These are phyloP conservation scores for Tolypocladium pustulatum DNA, from an alignment of 2,329 filamentous ascomycete species.

Conservation along the genomic window DNA sequence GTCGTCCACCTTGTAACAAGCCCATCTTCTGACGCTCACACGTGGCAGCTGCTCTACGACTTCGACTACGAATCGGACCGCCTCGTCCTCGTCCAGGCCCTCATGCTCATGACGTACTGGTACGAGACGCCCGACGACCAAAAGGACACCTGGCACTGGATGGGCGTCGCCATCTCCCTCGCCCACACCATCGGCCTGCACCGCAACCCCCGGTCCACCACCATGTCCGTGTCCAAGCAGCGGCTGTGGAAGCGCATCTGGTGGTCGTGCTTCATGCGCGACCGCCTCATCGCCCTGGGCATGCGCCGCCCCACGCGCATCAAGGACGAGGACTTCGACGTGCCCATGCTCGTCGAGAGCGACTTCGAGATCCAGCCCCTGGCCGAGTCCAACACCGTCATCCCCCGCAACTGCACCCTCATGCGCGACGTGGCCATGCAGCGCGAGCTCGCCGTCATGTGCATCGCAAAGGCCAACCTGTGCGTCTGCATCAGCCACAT, in stretches of 20 bases:
- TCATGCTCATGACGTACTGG: slow-evolving; percentile 93
- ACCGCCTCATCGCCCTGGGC: slow-evolving; percentile 81
- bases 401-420: slow-evolving; percentile 60
- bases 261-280: slow-evolving; percentile 97
- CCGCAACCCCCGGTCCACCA: slow-evolving; percentile 68
- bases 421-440: slow-evolving; percentile 65
- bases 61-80: slow-evolving; percentile 92
- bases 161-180: slow-evolving; percentile 88
- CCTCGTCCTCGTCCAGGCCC: slow-evolving; percentile 75
- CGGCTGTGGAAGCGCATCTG: slow-evolving; percentile 91
- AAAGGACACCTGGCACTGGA: slow-evolving; percentile 98
- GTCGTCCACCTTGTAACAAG: no score
- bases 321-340: slow-evolving; percentile 87
- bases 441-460: slow-evolving; percentile 72
- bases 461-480: slow-evolving; percentile 82
- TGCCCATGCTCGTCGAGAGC: slow-evolving; percentile 73
- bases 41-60: slow-evolving; percentile 67
- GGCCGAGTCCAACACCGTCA: slow-evolving; percentile 55
- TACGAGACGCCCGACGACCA: slow-evolving; percentile 95
- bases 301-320: slow-evolving; percentile 90
- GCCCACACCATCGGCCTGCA: slow-evolving; percentile 91
- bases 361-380: slow-evolving; percentile 74
- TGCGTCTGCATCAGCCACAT: slow-evolving; percentile 86
- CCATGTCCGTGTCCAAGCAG: slow-evolving; percentile 62
- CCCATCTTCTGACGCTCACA: slow-evolving; percentile 16